These are phyloP conservation scores for Delphinella strobiligena DNA, from an alignment of 2,329 filamentous ascomycete species.

Conservation along the genomic window DNA sequence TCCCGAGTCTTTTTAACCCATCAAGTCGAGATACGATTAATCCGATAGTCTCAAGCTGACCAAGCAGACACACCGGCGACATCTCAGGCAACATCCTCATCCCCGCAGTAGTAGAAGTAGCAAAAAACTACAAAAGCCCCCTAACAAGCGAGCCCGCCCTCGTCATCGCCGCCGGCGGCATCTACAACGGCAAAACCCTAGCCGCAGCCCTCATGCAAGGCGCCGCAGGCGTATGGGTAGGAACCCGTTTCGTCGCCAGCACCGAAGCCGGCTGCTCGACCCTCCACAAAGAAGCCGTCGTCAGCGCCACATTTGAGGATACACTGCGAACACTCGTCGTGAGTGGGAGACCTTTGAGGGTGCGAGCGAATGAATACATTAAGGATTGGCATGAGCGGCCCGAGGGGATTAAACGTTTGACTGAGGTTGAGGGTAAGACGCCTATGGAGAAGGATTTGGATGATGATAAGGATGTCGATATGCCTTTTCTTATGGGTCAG, in stretches of 20 bases:
- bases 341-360: conserved; percentile 67
- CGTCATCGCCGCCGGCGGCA: conserved; percentile 81
- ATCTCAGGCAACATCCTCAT: conserved; percentile 78
- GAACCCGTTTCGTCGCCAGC: conserved; percentile 74
- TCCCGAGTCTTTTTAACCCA: too few relatives aligned
- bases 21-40: too few relatives aligned
- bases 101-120: conserved; percentile 77
- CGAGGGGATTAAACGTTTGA: conserved; percentile 62
- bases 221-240: conserved; percentile 83
- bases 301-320: conserved; percentile 65
- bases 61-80: conserved; percentile 84
- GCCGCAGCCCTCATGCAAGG: conserved; percentile 80
- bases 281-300: conserved; percentile 74
- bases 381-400: conserved; percentile 67
- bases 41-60: too few relatives aligned
- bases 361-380: conserved; percentile 75
- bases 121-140: conserved; percentile 56
- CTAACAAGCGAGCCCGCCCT: conserved; percentile 60
- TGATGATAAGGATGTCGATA: conserved; percentile 61
- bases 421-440: conserved; percentile 57
- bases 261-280: conserved; percentile 70
- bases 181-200: conserved; percentile 69
- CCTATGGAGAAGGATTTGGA: conserved; percentile 77
- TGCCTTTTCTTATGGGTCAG: conserved; percentile 88
- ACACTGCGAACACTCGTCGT: conserved; percentile 75